phyloP scores from a whole-genome alignment of 257 asterid species.

The Nicotiana obtusifolia region DNA sequence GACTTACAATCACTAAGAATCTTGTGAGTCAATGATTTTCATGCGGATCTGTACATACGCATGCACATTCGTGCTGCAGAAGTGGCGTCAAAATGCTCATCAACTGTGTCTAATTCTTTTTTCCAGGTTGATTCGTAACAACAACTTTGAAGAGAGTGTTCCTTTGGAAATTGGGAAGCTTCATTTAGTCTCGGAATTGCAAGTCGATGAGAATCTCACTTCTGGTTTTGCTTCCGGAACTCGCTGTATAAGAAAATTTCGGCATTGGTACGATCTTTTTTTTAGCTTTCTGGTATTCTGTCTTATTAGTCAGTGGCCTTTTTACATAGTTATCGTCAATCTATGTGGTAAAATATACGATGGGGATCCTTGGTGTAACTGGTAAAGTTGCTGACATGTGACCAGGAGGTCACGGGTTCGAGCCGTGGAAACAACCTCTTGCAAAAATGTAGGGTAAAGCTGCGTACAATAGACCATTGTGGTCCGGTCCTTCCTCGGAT shows the following conservation, averaged over 20 bases:
- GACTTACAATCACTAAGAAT: slow-evolving; percentile 44
- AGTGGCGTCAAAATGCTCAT: not conserved
- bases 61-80: not conserved
- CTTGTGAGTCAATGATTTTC: slow-evolving; percentile 38
- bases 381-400: no score
- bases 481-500: no score
- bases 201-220: slow-evolving; percentile 44
- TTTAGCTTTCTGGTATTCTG: not conserved
- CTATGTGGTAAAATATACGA: not conserved
- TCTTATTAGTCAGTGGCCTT: not conserved
- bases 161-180: slow-evolving; percentile 75
- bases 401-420: no score
- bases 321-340: not conserved
- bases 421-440: no score
- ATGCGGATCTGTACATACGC: not conserved
- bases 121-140: slow-evolving; percentile 66
- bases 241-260: slow-evolving; percentile 66
- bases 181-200: slow-evolving; percentile 47
- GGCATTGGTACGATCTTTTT: slow-evolving; percentile 49
- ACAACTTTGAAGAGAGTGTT: slow-evolving; percentile 56
- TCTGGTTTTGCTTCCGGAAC: slow-evolving; percentile 40
- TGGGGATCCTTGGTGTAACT: no score
- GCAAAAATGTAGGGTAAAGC: no score
- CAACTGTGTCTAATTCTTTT: not conserved
- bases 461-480: no score